phyloP scores from a whole-genome alignment of 2,329 filamentous ascomycete species.

The Venturiaceae sp. region DNA sequence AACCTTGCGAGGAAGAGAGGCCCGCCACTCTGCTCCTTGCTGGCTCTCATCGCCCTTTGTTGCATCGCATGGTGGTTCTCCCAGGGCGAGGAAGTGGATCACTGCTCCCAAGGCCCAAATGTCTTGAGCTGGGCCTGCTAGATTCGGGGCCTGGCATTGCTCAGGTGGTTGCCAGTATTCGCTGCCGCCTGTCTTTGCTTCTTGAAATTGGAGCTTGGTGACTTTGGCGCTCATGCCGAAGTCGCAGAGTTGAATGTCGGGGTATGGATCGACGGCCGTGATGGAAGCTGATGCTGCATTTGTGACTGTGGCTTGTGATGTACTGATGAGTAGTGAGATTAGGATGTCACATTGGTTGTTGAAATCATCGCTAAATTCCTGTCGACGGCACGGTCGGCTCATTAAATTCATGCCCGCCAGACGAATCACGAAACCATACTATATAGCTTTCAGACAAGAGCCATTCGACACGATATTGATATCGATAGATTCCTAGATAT shows the following conservation, averaged over 20 bases:
- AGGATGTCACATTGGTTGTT: not conserved
- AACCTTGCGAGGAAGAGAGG: not conserved
- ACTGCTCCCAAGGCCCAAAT: slow-evolving; percentile 10
- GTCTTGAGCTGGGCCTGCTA: slow-evolving; percentile 3
- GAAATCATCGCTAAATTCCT: not conserved
- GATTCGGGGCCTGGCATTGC: not conserved
- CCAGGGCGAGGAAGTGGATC: slow-evolving; percentile 8
- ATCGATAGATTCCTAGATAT: no score
- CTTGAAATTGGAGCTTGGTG: not conserved
- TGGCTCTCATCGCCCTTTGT: not conserved
- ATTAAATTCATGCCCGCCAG: no score
- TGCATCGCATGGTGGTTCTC: not conserved
- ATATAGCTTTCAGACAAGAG: no score
- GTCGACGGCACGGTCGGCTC: no score
- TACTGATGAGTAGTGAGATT: not conserved
- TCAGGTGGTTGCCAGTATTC: slow-evolving; percentile 8
- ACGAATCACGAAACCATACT: no score
- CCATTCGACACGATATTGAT: no score
- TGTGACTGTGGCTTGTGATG: not conserved
- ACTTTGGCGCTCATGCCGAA: slow-evolving; percentile 2
- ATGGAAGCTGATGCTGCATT: not conserved
- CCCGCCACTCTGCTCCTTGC: not conserved
- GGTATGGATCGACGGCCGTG: not conserved
- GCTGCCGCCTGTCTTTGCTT: not conserved
- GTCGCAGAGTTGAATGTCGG: not conserved